Conservation (phyloP, 2,329 filamentous ascomycete genomes). For the Ascochyta pisi region DNA sequence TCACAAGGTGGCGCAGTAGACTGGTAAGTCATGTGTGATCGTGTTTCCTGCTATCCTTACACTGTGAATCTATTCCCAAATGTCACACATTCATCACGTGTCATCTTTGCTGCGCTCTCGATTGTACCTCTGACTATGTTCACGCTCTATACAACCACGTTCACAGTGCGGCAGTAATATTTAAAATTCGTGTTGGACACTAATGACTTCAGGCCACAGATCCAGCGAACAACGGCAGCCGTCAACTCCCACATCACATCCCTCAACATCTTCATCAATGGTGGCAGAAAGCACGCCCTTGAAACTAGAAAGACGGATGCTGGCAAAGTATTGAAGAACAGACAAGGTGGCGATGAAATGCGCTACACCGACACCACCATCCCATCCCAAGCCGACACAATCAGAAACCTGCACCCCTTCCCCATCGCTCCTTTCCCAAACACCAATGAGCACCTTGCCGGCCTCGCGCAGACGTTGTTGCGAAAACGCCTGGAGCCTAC, state of each 20-base stretch:
- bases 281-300: constrained; percentile 25
- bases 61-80: background rate
- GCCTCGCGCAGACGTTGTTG: constrained; percentile 32
- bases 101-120: background rate
- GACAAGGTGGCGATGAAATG: constrained; percentile 1
- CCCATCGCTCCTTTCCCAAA: constrained; percentile 35
- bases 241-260: constrained; percentile 28
- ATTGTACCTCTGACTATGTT: too few species aligned
- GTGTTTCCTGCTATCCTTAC: background rate
- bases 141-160: too few species aligned
- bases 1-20: constrained; percentile 25
- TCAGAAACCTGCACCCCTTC: constrained; percentile 32
- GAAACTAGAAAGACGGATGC: constrained; percentile 23
- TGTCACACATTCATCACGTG: background rate
- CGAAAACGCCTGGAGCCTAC: constrained; percentile 36
- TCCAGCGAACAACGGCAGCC: constrained; percentile 25
- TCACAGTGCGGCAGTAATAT: too few species aligned
- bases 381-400: constrained; percentile 18
- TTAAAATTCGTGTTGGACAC: constrained; percentile 1
- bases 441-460: constrained; percentile 23
- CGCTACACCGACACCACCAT: constrained; percentile 12
- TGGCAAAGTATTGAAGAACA: constrained; percentile 17
- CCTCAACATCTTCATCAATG: constrained; percentile 31
- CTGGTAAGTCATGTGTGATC: constrained; percentile 25
- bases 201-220: constrained; percentile 25